Percentiles rank a stretch among this genome's conserved stretches.
These are phyloP conservation scores for Pseudogymnoascus sp. DNA, from an alignment of 2,329 filamentous ascomycete species.

Conservation along the genomic window DNA sequence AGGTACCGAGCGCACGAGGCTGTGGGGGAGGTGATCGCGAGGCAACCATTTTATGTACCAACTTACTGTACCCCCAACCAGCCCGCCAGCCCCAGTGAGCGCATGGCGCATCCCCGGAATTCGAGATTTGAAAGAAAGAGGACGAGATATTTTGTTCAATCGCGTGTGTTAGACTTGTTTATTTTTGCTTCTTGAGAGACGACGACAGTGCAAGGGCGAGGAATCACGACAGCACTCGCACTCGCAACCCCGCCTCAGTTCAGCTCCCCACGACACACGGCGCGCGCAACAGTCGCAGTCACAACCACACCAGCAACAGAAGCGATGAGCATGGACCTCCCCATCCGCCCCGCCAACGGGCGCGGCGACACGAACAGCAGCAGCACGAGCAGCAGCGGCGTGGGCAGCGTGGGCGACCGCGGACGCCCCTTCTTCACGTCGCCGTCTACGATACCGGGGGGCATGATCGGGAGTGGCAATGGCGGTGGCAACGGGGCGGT, in stretches of 20 bases:
- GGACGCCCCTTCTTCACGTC: slow-evolving; percentile 31
- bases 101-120: no score
- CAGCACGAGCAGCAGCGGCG: background rate
- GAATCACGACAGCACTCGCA: background rate
- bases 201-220: background rate
- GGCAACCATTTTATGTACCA: background rate
- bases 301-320: background rate
- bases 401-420: background rate
- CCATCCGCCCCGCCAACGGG: slow-evolving; percentile 20
- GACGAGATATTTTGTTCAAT: no score
- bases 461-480: background rate
- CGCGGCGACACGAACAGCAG: slow-evolving; percentile 16
- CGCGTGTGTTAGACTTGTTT: background rate
- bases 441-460: slow-evolving; percentile 37
- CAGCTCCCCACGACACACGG: background rate
- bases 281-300: background rate
- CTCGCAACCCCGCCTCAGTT: background rate
- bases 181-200: background rate
- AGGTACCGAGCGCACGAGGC: background rate
- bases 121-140: no score
- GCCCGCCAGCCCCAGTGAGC: no score
- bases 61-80: background rate
- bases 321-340: slow-evolving; percentile 27
- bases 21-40: background rate
- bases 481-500: background rate